Conservation (phyloP, 371 early-diverging fungal genomes). For the Rhizoclosmatium hyalinum region DNA sequence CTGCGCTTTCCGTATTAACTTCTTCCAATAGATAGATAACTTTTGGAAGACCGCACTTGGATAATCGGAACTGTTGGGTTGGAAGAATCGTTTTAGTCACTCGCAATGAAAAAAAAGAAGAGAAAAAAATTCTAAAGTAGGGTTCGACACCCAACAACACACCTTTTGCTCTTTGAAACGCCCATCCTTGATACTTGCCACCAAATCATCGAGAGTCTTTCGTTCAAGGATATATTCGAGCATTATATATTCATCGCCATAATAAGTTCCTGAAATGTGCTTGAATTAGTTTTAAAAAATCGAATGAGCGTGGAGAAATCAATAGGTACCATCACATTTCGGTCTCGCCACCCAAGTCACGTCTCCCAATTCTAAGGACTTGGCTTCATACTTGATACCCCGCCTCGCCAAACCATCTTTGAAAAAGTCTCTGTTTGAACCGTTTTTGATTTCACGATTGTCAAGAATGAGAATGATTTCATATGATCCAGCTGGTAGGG, state of each 20-base stretch:
- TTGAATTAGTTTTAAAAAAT: neutral
- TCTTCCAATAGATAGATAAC: slow-evolving; percentile 89
- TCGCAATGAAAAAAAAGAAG: neutral
- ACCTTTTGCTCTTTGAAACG: slow-evolving; percentile 96
- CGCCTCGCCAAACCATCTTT: slow-evolving; percentile 63
- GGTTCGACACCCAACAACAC: neutral
- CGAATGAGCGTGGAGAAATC: neutral
- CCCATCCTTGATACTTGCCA: slow-evolving; percentile 91
- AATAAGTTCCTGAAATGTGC: neutral
- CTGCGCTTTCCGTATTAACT: slow-evolving; percentile 56
- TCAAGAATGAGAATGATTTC: slow-evolving; percentile 83
- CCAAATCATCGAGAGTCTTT: slow-evolving; percentile 93
- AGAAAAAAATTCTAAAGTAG: neutral
- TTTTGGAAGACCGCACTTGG: slow-evolving; percentile 69
- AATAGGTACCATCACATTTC: slow-evolving; percentile 17
- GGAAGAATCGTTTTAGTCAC: neutral
- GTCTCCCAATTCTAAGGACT: slow-evolving; percentile 85
- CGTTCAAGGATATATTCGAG: slow-evolving; percentile 91
- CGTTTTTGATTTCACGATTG: slow-evolving; percentile 77
- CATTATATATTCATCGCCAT: slow-evolving; percentile 72
- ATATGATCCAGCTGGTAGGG: slow-evolving; percentile 61
- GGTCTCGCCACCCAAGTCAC: slow-evolving; percentile 85
- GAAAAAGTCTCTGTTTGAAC: slow-evolving; percentile 76
- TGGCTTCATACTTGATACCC: slow-evolving; percentile 63
- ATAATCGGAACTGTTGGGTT: slow-evolving; percentile 68